Conservation (phyloP, 177 flowering plant species). For the Vitis hybrid region DNA sequence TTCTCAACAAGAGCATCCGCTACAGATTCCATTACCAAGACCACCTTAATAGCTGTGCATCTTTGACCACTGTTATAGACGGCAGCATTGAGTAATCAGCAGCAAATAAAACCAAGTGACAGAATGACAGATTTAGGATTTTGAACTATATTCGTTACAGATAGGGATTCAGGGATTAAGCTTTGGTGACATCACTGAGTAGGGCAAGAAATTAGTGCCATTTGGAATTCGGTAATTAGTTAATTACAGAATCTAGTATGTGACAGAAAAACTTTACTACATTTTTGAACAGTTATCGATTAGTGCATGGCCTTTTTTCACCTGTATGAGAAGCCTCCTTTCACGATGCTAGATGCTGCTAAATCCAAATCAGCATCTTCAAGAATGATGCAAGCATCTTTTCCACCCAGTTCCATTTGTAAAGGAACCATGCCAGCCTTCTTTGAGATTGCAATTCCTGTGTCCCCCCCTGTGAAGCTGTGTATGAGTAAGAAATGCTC, state of each 20-base stretch:
- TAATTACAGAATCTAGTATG: too few species aligned
- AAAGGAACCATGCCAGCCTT: constrained; percentile 99
- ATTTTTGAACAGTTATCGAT: too few species aligned
- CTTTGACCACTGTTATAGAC: constrained; percentile 78
- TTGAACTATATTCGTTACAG: too few species aligned
- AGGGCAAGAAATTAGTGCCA: too few species aligned
- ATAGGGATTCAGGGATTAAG: too few species aligned
- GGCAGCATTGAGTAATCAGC: not conserved
- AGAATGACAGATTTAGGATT: not conserved
- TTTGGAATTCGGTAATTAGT: too few species aligned
- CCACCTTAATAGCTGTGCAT: constrained; percentile 96
- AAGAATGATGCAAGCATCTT: constrained; percentile 98
- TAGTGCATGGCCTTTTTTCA: constrained; percentile 11
- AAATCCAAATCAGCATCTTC: constrained; percentile 97
- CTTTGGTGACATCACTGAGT: too few species aligned
- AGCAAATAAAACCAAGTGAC: not conserved
- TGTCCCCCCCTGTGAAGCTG: constrained; percentile 99
- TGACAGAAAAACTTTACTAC: too few species aligned
- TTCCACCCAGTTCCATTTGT: constrained; percentile 99
- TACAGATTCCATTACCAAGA: constrained; percentile 89
- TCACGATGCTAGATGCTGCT: constrained; percentile 79
- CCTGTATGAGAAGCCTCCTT: constrained; percentile 99
- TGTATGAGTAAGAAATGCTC: not conserved
- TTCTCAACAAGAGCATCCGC: constrained; percentile 86
- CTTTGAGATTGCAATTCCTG: constrained; percentile 94